Evolutionary conservation across 192 early-diverging fungal genomes (phyloP).

Genomic region (Pilobolus umbonatus): DNA sequence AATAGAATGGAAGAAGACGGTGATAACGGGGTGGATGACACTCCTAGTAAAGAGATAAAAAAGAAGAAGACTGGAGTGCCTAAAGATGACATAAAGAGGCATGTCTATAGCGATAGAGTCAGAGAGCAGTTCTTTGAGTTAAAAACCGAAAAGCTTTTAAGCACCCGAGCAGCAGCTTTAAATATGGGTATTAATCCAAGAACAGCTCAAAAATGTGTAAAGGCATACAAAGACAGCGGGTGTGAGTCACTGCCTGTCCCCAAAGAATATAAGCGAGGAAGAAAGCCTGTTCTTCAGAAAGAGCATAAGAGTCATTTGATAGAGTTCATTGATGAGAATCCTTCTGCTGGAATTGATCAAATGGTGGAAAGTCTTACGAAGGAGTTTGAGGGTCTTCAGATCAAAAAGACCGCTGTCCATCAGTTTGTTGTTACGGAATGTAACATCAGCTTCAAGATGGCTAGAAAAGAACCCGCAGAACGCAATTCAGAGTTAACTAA

Average conservation of each 20-base stretch:
- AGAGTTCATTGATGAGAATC: not conserved
- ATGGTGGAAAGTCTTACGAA: constrained; percentile 1
- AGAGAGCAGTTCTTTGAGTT: not conserved
- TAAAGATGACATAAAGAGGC: not conserved
- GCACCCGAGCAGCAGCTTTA: not conserved
- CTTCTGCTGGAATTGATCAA: not conserved
- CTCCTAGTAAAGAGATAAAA: not conserved
- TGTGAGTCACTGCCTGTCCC: not conserved
- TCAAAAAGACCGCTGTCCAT: constrained; percentile 7
- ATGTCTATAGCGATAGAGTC: not conserved
- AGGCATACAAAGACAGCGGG: not conserved
- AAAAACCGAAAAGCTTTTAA: not conserved
- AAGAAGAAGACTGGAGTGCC: not conserved
- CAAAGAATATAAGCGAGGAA: not conserved
- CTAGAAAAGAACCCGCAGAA: not conserved
- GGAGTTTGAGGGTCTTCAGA: not conserved
- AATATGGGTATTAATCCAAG: not conserved
- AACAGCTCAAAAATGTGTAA: not conserved
- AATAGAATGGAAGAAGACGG: not conserved
- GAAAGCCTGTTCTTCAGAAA: too few relatives aligned
- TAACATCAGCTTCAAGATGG: constrained; percentile 1
- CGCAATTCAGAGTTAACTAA: not conserved
- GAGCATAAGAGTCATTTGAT: not conserved
- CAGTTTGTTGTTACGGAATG: not conserved
- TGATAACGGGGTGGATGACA: too few relatives aligned